Base-by-base conservation (phyloP, 352 stramenopile genomes). In the Globisporangium spiculum region DNA sequence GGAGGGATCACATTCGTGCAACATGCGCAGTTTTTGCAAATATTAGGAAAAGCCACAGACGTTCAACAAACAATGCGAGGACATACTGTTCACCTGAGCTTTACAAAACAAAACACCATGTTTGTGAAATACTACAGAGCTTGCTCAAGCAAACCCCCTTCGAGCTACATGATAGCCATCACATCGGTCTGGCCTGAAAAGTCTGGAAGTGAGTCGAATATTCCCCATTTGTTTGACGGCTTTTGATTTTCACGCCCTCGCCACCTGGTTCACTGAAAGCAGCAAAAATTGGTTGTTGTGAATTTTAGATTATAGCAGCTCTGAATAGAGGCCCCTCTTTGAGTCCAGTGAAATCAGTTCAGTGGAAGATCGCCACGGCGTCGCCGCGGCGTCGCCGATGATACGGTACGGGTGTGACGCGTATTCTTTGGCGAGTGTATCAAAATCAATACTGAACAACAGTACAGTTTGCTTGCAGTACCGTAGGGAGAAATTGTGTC, bases 291-390 rank as follows among this genome's bases (percentile, higher is more conserved):
- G 32, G 32, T 12, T 38, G 32, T 9, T 36, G 32, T 12, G 8
- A 38, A 38, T 38, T 38, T 38, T 38, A 38, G 32, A 24, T 22
- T 0, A 44, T 8, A 24, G 8, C n/a, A 32, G 24, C 24, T 18
- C 27, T 16, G 12, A 70, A 70, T 60, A 70, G 44, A 38, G 36
- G 56, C 32, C 8, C 4, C 1, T 48, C 26, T 60, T 61, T 65
- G 65, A 38, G 57, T 44, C 48, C 65, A 70, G 58, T 70, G 65
- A 65, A 66, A 70, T 66, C 65, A 58, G 65, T 66, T 70, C 65
- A 70, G 65, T 20, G 9, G n/a, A 58, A 50, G 57, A 66, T 70
- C 46, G 57, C 59, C 3, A 53, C 12, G 44, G 9, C 24, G 46
- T 50, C 60, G n/a, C 18, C 46, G 7, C 12, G 44, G 9, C 24